phyloP scores from a whole-genome alignment of 345 rosid genomes.

The Lenwebbia sp. region DNA sequence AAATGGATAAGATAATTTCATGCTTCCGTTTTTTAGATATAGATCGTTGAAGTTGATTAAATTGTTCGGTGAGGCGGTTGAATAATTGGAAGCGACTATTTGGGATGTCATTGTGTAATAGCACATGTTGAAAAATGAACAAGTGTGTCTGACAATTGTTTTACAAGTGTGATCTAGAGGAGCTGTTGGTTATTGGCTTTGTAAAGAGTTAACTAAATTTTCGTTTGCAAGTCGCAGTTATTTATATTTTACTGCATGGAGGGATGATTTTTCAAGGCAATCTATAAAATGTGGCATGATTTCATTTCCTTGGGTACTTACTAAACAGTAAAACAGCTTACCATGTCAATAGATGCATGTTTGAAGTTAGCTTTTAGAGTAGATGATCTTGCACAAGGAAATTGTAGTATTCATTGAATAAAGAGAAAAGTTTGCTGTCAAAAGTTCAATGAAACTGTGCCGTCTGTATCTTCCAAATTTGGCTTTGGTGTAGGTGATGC shows the following conservation, averaged over 20 bases:
- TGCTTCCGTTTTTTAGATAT: not conserved
- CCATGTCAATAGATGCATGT: not conserved
- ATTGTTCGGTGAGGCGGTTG: not conserved
- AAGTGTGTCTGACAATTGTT: not conserved
- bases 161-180: not conserved
- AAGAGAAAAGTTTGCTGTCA: not conserved
- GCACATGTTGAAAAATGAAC: not conserved
- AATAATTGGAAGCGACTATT: not conserved
- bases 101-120: not conserved
- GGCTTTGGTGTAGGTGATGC: constrained; percentile 33
- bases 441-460: not conserved
- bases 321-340: not conserved
- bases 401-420: not conserved
- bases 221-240: not conserved
- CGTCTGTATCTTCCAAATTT: not conserved
- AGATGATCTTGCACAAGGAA: not conserved
- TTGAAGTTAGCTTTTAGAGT: not conserved
- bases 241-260: not conserved
- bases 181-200: not conserved
- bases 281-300: not conserved
- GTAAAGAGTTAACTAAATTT: not conserved
- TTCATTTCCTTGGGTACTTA: not conserved
- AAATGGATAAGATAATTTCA: not conserved
- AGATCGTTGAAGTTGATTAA: not conserved
- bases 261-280: not conserved